These are phyloP conservation scores for Fomitopsis pulvina DNA, from an alignment of 768 basidiomycete species.

Conservation along the genomic window DNA sequence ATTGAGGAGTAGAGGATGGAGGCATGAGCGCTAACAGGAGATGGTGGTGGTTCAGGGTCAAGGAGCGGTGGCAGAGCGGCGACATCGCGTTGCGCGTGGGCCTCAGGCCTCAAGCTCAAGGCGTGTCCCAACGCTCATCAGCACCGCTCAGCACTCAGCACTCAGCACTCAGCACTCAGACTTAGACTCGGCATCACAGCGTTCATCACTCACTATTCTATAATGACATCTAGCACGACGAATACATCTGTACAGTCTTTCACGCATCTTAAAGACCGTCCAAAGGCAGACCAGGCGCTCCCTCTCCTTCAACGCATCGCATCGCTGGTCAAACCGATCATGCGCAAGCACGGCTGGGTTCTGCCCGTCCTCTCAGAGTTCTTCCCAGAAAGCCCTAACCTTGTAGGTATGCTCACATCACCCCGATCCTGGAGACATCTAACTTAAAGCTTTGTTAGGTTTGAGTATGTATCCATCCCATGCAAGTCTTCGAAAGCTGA, in stretches of 20 bases:
- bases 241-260: slow-evolving; percentile 59
- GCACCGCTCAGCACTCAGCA: no score
- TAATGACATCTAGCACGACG: neutral
- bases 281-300: slow-evolving; percentile 62
- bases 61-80: no score
- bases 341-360: slow-evolving; percentile 79
- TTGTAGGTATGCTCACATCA: slow-evolving; percentile 51
- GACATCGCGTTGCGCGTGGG: no score
- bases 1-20: no score
- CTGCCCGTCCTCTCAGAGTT: slow-evolving; percentile 82
- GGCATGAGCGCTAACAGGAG: no score
- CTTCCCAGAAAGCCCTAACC: slow-evolving; percentile 66
- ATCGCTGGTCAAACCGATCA: slow-evolving; percentile 87
- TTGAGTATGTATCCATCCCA: slow-evolving; percentile 12
- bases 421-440: neutral
- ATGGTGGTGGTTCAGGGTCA: no score
- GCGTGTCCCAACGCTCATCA: no score
- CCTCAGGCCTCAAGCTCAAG: no score
- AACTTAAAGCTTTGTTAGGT: slow-evolving; percentile 6
- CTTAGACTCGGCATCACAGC: neutral
- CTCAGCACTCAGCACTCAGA: no score
- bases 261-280: slow-evolving; percentile 63
- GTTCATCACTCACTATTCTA: neutral
- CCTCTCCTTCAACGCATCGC: slow-evolving; percentile 62
- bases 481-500: neutral